Conservation (phyloP, 805 yeast genomes). For the Hermanozyma aechmeae region DNA sequence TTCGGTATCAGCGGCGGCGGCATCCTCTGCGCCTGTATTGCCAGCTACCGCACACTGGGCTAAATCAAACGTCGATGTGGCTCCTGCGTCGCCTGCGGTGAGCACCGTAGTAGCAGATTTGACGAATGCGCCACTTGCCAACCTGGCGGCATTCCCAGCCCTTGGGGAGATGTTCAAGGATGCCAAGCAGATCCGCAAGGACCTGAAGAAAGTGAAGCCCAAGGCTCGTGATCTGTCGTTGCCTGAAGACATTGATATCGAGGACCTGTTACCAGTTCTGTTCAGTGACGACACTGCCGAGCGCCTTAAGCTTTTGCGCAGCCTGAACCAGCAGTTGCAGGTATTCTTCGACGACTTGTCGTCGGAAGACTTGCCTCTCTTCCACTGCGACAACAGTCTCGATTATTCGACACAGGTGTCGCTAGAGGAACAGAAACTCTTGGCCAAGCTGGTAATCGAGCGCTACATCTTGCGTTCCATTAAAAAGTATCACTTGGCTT, state of each 20-base stretch:
- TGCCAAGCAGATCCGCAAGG: slow-evolving; percentile 19
- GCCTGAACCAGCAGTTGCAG: slow-evolving; percentile 29
- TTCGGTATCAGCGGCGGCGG: slow-evolving; percentile 6
- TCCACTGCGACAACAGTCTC: slow-evolving; percentile 33
- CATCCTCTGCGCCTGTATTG: slow-evolving; percentile 33
- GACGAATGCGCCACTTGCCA: slow-evolving; percentile 31
- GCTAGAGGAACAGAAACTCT: slow-evolving; percentile 24
- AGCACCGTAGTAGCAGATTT: no score
- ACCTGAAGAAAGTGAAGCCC: no score
- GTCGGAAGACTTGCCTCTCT: slow-evolving; percentile 31
- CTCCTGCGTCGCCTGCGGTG: slow-evolving; percentile 29
- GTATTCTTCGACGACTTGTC: slow-evolving; percentile 26
- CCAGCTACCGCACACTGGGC: slow-evolving; percentile 45
- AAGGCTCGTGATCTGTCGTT: slow-evolving; percentile 23
- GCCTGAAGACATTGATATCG: slow-evolving; percentile 41
- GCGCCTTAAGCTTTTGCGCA: slow-evolving; percentile 28
- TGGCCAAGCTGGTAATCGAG: slow-evolving; percentile 34
- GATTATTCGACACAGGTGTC: slow-evolving; percentile 18
- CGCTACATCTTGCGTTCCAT: slow-evolving; percentile 30
- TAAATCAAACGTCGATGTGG: slow-evolving; percentile 14
- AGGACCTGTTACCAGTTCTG: slow-evolving; percentile 35
- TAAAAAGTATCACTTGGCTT: slow-evolving; percentile 36
- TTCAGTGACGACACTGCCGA: slow-evolving; percentile 41
- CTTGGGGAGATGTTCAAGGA: slow-evolving; percentile 37
- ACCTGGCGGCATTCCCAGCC: slow-evolving; percentile 51